A percentile compares a stretch with the other conserved stretches of the same genome.
phyloP scores from a whole-genome alignment of 768 basidiomycete species.

The Suillus decipiens region DNA sequence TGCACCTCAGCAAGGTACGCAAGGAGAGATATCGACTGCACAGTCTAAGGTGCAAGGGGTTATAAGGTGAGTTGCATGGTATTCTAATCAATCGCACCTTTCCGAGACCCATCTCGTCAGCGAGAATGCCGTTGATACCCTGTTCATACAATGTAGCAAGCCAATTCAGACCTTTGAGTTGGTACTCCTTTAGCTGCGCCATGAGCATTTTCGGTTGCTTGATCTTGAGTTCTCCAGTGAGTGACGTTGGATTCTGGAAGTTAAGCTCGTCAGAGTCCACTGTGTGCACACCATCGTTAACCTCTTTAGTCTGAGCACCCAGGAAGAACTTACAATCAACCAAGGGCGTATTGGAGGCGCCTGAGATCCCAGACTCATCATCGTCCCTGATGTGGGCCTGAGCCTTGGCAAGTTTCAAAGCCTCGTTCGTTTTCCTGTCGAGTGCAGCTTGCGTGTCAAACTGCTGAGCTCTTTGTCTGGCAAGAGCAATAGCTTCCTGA shows the following conservation, averaged over 20 bases:
- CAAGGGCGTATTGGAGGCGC: slow-evolving; percentile 45
- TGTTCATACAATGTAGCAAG: slow-evolving; percentile 96
- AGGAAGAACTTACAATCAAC: slow-evolving; percentile 63
- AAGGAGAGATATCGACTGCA: slow-evolving; percentile 95
- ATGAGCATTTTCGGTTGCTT: slow-evolving; percentile 94
- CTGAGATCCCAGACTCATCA: slow-evolving; percentile 41
- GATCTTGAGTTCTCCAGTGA: slow-evolving; percentile 82
- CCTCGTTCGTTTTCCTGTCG: slow-evolving; percentile 81
- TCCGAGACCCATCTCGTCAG: slow-evolving; percentile 97
- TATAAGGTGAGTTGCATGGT: neutral
- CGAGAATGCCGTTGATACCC: slow-evolving; percentile 98
- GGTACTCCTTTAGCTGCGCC: slow-evolving; percentile 97
- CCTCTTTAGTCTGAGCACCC: slow-evolving; percentile 3
- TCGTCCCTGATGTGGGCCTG: slow-evolving; percentile 45
- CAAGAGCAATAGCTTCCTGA: slow-evolving; percentile 81
- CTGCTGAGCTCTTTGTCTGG: slow-evolving; percentile 74
- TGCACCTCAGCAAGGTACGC: slow-evolving; percentile 96
- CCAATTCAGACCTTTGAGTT: slow-evolving; percentile 98
- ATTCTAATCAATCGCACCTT: slow-evolving; percentile 50
- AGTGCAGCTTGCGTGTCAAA: slow-evolving; percentile 86
- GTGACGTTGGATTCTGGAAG: slow-evolving; percentile 96
- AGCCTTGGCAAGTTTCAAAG: slow-evolving; percentile 64
- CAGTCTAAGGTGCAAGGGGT: slow-evolving; percentile 56
- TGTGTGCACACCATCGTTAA: slow-evolving; percentile 30
- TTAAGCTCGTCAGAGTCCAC: slow-evolving; percentile 97